Evolutionary conservation across 371 early-diverging fungal genomes (phyloP).

Genomic region (Rhizopus stolonifer): DNA sequence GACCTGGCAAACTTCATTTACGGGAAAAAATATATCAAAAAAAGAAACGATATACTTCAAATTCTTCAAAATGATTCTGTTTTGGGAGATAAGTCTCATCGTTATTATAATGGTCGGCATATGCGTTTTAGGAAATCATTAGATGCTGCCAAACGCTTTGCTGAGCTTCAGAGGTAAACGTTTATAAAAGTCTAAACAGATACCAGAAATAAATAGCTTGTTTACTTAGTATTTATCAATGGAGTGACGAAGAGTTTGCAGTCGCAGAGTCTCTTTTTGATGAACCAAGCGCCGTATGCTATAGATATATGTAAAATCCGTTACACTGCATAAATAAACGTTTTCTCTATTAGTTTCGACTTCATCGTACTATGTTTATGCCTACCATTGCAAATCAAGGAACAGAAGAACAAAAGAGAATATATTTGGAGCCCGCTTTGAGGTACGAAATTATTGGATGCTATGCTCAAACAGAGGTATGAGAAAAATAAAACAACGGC

Average conservation of each 20-base stretch:
- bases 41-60: conserved; percentile 39
- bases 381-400: conserved; percentile 69
- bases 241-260: conserved; percentile 52
- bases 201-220: not conserved
- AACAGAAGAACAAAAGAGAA: conserved; percentile 63
- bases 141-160: conserved; percentile 49
- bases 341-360: conserved; percentile 31
- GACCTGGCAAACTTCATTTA: conserved; percentile 44
- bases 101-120: conserved; percentile 55
- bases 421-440: conserved; percentile 62
- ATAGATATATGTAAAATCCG: not conserved
- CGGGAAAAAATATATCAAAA: conserved; percentile 41
- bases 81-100: conserved; percentile 54
- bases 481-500: no score
- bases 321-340: not conserved
- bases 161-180: conserved; percentile 47
- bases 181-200: not conserved
- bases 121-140: conserved; percentile 51
- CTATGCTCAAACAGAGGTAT: conserved; percentile 73
- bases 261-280: conserved; percentile 59
- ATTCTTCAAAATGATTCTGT: conserved; percentile 56
- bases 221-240: conserved; percentile 40
- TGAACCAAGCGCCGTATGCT: conserved; percentile 55
- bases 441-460: conserved; percentile 73
- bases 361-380: conserved; percentile 71